Conservation (phyloP, 2,329 filamentous ascomycete genomes). For the Alternaria ventricosa region DNA sequence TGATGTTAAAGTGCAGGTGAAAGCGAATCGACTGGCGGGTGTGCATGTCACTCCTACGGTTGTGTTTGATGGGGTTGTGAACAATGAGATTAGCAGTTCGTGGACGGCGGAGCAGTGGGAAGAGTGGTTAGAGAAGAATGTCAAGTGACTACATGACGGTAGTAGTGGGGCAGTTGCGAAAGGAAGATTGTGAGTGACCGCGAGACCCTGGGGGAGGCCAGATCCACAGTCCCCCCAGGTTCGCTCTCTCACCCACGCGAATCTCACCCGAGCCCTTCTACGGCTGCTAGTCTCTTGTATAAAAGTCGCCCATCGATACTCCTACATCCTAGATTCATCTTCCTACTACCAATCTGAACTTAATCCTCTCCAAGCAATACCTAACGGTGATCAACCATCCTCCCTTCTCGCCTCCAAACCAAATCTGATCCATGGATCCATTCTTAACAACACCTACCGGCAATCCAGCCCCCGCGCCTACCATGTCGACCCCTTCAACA, state of each 20-base stretch:
- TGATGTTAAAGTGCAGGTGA: conserved; percentile 83
- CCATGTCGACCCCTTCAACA: background rate
- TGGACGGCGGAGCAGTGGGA: conserved; percentile 85
- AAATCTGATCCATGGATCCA: background rate
- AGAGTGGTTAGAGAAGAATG: conserved; percentile 76
- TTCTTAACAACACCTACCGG: background rate
- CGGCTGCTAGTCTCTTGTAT: background rate
- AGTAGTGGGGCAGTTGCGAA: background rate
- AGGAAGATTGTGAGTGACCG: background rate
- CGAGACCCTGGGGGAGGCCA: background rate
- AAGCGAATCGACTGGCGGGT: conserved; percentile 77
- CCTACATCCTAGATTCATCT: background rate
- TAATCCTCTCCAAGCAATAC: background rate
- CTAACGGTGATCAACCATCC: background rate
- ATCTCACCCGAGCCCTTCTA: background rate
- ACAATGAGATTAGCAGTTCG: conserved; percentile 76
- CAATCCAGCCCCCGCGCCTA: background rate
- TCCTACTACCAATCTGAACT: background rate
- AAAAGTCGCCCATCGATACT: background rate
- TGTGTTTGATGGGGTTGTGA: conserved; percentile 84
- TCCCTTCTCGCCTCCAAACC: background rate
- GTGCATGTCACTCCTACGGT: conserved; percentile 93
- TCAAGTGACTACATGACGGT: conserved; percentile 54
- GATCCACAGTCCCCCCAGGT: background rate
- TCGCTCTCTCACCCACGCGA: background rate